A percentile compares a stretch with the other conserved stretches of the same genome.
These are phyloP conservation scores for Pichia sp. DNA, from an alignment of 1,139 yeast species.

Conservation along the genomic window DNA sequence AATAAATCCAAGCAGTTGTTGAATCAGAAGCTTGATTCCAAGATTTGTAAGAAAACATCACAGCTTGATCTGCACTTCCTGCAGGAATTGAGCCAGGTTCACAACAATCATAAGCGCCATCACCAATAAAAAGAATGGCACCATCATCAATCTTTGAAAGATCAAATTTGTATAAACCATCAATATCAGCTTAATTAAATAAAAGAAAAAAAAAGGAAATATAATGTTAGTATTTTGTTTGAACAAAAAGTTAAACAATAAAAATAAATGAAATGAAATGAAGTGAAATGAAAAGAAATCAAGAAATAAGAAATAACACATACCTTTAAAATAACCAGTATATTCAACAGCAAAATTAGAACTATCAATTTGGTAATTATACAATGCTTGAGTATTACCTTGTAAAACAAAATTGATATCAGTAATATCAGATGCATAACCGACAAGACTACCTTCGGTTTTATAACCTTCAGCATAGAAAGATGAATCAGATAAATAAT, in stretches of 20 bases:
- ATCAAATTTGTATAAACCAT: slow-evolving; percentile 25
- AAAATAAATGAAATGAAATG: background rate
- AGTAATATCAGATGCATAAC: slow-evolving; percentile 5
- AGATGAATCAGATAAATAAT: background rate
- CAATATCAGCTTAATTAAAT: slow-evolving; percentile 11
- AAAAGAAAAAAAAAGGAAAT: background rate
- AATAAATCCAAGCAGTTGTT: slow-evolving; percentile 1
- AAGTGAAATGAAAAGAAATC: background rate
- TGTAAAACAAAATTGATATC: slow-evolving; percentile 4
- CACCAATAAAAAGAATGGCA: slow-evolving; percentile 24
- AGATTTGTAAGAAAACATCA: slow-evolving; percentile 3
- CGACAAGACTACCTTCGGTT: background rate
- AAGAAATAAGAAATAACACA: background rate
- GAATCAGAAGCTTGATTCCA: background rate
- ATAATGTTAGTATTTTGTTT: background rate
- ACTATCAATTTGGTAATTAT: slow-evolving; percentile 2
- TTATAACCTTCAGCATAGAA: slow-evolving; percentile 7
- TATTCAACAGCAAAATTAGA: slow-evolving; percentile 11
- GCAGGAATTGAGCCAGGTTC: slow-evolving; percentile 9
- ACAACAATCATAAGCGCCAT: slow-evolving; percentile 29
- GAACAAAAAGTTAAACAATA: no score
- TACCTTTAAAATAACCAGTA: slow-evolving; percentile 13
- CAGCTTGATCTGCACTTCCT: slow-evolving; percentile 3
- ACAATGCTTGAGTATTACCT: background rate
- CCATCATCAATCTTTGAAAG: slow-evolving; percentile 25